phyloP scores from a whole-genome alignment of 768 basidiomycete species.

The Phanerochaete carnosa region DNA sequence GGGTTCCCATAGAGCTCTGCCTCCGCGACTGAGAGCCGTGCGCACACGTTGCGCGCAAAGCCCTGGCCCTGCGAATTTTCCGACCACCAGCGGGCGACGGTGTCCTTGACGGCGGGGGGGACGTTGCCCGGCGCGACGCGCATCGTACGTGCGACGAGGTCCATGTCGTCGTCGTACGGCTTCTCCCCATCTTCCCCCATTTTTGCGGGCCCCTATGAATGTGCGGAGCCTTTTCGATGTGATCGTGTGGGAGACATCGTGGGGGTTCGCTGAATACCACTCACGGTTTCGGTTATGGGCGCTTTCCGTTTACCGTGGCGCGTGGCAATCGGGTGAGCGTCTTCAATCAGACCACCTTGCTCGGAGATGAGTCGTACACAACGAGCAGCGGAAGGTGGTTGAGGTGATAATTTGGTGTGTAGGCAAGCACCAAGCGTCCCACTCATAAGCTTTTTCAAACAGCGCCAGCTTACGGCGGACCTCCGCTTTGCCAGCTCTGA shows the following conservation, averaged over 20 bases:
- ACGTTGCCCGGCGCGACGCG: conserved; percentile 10
- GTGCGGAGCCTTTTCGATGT: background rate
- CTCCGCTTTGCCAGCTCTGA: too few species aligned
- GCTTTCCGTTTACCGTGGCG: background rate
- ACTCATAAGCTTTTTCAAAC: too few species aligned
- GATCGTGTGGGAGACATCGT: background rate
- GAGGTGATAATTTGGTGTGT: background rate
- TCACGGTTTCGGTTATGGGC: background rate
- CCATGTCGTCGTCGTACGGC: background rate
- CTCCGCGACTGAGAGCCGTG: conserved; percentile 5
- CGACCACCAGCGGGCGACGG: conserved; percentile 3
- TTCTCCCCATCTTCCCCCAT: background rate
- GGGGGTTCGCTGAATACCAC: background rate
- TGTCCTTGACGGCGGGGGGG: conserved; percentile 2
- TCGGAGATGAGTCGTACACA: background rate
- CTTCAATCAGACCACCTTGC: background rate
- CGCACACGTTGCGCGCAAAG: conserved; percentile 2
- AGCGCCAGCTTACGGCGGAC: too few species aligned
- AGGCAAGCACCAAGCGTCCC: too few species aligned
- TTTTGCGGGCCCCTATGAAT: background rate
- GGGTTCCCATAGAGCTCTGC: conserved; percentile 14
- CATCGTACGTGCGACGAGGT: background rate
- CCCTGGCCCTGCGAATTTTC: conserved; percentile 1
- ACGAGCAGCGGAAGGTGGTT: background rate
- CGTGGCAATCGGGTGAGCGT: background rate